Conservation (phyloP, 1,284 basidiomycete genomes). For the Golubevia sp. region DNA sequence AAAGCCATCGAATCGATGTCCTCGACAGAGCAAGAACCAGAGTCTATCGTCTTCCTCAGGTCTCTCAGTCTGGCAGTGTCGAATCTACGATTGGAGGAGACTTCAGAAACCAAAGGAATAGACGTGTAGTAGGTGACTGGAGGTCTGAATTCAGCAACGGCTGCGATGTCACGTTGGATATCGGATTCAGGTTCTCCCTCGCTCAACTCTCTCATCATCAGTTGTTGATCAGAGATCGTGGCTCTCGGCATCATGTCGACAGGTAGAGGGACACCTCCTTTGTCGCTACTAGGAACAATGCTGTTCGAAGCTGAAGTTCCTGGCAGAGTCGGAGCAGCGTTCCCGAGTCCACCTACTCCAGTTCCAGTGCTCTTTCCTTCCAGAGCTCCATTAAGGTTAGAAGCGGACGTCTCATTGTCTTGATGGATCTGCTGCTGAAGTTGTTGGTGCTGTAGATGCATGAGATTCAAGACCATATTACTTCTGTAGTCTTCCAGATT, state of each 20-base stretch:
- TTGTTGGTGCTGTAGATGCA: conserved; percentile 8
- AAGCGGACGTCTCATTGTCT: not conserved
- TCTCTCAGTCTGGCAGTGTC: conserved; percentile 52
- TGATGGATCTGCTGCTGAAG: conserved; percentile 6
- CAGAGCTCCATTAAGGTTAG: not conserved
- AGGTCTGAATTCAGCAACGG: not conserved
- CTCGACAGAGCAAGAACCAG: conserved; percentile 18
- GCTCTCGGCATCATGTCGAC: conserved; percentile 38
- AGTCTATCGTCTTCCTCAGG: conserved; percentile 46
- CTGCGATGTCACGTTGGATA: too few relatives aligned
- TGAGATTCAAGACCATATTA: conserved; percentile 14
- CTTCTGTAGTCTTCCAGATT: conserved; percentile 28
- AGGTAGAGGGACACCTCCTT: conserved; percentile 56
- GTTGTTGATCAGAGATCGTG: conserved; percentile 30
- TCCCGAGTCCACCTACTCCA: not conserved
- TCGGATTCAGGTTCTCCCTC: conserved; percentile 14
- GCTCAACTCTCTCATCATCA: conserved; percentile 36
- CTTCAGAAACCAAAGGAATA: conserved; percentile 49
- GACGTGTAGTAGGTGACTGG: conserved; percentile 40
- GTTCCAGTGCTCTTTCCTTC: conserved; percentile 5
- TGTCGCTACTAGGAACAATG: conserved; percentile 59
- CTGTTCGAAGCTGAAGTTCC: conserved; percentile 43
- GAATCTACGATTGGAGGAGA: conserved; percentile 27
- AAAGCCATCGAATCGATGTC: conserved; percentile 41
- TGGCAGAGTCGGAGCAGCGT: conserved; percentile 11